Evolutionary conservation across 176 grass and related monocot genomes (phyloP).

Genomic region (Panicum miliaceum): DNA sequence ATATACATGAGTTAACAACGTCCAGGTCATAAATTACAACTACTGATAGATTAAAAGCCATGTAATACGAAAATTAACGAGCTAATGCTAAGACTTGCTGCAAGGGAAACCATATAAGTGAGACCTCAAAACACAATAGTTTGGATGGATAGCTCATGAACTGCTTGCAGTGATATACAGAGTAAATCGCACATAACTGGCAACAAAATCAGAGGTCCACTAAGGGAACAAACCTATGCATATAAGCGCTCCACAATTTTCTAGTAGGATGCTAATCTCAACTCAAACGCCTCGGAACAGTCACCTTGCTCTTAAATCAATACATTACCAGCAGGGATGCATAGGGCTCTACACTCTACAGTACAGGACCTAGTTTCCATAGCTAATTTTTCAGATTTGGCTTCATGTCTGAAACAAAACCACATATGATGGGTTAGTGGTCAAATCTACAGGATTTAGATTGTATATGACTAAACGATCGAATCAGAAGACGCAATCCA

Average conservation of each 20-base stretch:
- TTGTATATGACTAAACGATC: neutral
- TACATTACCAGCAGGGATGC: neutral
- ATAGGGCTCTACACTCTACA: neutral
- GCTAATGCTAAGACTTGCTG: slow-evolving; percentile 16
- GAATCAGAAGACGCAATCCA: slow-evolving; percentile 7
- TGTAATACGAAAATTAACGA: slow-evolving; percentile 8
- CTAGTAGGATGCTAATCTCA: neutral
- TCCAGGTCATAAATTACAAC: slow-evolving; percentile 13
- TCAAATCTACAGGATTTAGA: slow-evolving; percentile 10
- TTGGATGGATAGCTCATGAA: neutral
- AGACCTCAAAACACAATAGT: neutral
- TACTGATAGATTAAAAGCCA: neutral
- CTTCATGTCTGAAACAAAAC: neutral
- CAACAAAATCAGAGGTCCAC: neutral
- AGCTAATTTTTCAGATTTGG: slow-evolving; percentile 3
- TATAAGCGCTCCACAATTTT: neutral
- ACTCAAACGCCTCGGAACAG: neutral
- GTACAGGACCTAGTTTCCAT: neutral
- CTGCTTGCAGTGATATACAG: neutral
- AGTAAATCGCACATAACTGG: neutral
- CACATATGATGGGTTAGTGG: neutral
- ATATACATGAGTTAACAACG: slow-evolving; percentile 6
- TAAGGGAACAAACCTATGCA: neutral
- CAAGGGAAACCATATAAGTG: neutral
- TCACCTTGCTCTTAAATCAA: slow-evolving; percentile 25